These are phyloP conservation scores for Metarhizium brunneum DNA, from an alignment of 2,329 filamentous ascomycete genomes.

Conservation along the genomic window DNA sequence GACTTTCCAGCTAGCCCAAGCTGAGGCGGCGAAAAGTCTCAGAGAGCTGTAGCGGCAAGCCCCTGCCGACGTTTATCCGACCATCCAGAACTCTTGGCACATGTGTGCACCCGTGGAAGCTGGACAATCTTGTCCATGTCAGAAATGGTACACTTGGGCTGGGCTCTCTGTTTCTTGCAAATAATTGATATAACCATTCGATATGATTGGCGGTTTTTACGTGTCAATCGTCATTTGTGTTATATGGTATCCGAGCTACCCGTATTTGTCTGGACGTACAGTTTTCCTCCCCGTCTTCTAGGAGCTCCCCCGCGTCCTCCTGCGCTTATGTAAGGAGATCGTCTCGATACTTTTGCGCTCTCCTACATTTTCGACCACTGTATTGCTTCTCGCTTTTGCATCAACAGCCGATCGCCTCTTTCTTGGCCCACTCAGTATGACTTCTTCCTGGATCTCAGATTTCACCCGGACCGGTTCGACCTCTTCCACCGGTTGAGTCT, in stretches of 20 bases:
- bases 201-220: too few species aligned
- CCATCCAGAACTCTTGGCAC: background rate
- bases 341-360: conserved; percentile 12
- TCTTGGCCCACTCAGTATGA: conserved; percentile 13
- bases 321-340: conserved; percentile 15
- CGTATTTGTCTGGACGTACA: background rate
- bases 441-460: conserved; percentile 13
- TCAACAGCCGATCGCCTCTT: conserved; percentile 15
- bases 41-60: conserved; percentile 1
- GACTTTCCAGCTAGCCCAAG: background rate
- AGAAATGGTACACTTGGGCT: background rate
- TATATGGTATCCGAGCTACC: background rate
- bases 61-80: conserved; percentile 24
- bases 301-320: conserved; percentile 12
- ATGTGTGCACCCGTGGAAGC: background rate
- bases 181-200: too few species aligned
- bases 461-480: background rate
- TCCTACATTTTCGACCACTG: conserved; percentile 14
- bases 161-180: background rate
- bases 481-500: background rate
- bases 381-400: conserved; percentile 8
- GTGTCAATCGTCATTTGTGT: too few species aligned
- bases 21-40: conserved; percentile 23
- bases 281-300: background rate
- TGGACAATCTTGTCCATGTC: background rate